These are phyloP conservation scores for Adansonia digitata DNA, from an alignment of 345 rosid species.

Conservation along the genomic window DNA sequence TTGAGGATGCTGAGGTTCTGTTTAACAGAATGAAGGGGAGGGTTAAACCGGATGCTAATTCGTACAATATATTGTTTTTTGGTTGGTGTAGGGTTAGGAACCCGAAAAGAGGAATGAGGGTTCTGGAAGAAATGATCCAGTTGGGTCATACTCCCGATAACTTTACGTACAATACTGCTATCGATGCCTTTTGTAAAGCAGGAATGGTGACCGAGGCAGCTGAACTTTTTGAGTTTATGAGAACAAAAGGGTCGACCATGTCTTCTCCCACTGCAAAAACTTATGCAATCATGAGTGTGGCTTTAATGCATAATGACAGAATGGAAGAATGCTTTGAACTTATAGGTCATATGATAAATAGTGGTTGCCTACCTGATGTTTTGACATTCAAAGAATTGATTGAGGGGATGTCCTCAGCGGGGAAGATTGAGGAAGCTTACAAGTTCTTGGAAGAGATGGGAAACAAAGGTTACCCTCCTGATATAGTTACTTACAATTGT, in stretches of 20 bases:
- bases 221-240: conserved; percentile 78
- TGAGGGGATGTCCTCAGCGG: conserved; percentile 78
- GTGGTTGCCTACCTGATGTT: conserved; percentile 90
- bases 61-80: conserved; percentile 72
- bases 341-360: conserved; percentile 63
- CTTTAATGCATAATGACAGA: conserved; percentile 55
- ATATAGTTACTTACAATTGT: conserved; percentile 82
- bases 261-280: conserved; percentile 91
- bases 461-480: conserved; percentile 78
- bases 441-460: conserved; percentile 81
- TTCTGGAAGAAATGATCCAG: conserved; percentile 79
- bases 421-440: conserved; percentile 71
- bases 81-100: conserved; percentile 91
- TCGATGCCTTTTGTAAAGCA: conserved; percentile 72
- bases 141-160: conserved; percentile 72
- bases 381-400: conserved; percentile 74
- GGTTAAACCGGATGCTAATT: conserved; percentile 61
- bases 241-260: conserved; percentile 64
- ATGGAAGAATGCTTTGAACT: conserved; percentile 61
- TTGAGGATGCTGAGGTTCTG: conserved; percentile 61
- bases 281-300: conserved; percentile 65
- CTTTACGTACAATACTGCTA: conserved; percentile 81
- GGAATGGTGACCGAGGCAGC: conserved; percentile 79
- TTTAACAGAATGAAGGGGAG: conserved; percentile 48
- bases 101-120: conserved; percentile 58